Percentiles rank a stretch among this genome's conserved stretches.
These are phyloP conservation scores for Choanephora cucurbitarum DNA, from an alignment of 371 early-diverging fungal species.

Conservation along the genomic window DNA sequence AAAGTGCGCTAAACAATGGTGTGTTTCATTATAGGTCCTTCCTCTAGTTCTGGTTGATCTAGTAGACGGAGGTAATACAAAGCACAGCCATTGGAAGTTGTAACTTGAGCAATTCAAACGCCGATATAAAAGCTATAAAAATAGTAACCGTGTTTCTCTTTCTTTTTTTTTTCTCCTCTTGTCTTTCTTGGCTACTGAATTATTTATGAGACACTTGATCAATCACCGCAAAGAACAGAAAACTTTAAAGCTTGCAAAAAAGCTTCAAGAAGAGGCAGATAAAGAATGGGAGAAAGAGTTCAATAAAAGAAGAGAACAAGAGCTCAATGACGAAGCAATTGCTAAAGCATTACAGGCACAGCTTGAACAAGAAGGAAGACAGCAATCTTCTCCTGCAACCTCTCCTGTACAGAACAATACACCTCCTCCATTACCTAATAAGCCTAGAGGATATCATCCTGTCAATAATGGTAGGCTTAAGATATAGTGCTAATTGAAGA, in stretches of 20 bases:
- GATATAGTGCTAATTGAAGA: too few species aligned
- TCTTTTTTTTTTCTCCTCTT: constrained; percentile 1
- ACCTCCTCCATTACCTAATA: constrained; percentile 33
- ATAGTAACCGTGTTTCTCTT: background rate
- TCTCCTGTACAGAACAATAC: background rate
- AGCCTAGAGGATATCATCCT: constrained; percentile 27
- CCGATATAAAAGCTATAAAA: constrained; percentile 1
- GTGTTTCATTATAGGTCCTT: too few species aligned
- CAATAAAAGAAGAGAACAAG: constrained; percentile 24
- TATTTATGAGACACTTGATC: constrained; percentile 22
- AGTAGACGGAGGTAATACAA: background rate
- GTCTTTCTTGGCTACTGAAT: background rate
- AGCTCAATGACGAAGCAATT: constrained; percentile 28
- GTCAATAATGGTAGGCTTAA: background rate
- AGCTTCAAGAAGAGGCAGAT: constrained; percentile 30
- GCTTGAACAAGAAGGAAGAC: constrained; percentile 16
- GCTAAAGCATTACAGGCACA: constrained; percentile 32
- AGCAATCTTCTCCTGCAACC: too few species aligned
- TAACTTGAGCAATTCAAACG: background rate
- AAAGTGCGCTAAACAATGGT: too few species aligned
- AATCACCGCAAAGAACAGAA: constrained; percentile 27
- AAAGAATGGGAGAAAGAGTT: constrained; percentile 26
- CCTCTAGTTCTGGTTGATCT: too few species aligned
- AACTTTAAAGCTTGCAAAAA: constrained; percentile 27
- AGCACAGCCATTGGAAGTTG: too few species aligned